Evolutionary conservation across 108 stramenopile species (phyloP), one percentile per base, ranked within the genome.

Genomic region (Phaeodactylum tricornutum): DNA sequence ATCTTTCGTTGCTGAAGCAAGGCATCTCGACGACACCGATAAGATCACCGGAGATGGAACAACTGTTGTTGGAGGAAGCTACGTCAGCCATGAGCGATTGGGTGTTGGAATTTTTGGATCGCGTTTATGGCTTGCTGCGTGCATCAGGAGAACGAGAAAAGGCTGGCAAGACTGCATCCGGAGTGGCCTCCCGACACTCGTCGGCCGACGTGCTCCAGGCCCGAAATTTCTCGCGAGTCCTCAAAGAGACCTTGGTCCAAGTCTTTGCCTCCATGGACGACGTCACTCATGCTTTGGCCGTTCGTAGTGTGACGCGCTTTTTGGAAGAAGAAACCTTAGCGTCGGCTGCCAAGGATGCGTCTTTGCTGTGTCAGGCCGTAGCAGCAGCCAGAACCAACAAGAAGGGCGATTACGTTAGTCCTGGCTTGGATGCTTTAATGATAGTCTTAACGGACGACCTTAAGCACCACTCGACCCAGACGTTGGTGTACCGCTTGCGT

Each of bases 131-230:
- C 47, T 60, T 89, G 11, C 49, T 87, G 9, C 59, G 82, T 39
- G 84, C 89, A 29, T 69, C 80, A 9, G 90, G 81, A 5, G 85
- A 87, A 57, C 59, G 78, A 42, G 90, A 87, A 46, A 92, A 87
- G 57, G 42, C 68, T 14, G 80, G 79, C 36, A 87, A 85, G 50
- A 73, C 59, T 6, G 56, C 72, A 23, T 65, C 77, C 23, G 81
- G 84, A 25, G 64, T 73, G 2, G 87, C 78, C 25, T 51, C 68
- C 8, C 62, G 80, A 1, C 88, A 90, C 53, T 69, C 84, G 22
- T 75, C 76, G 11, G 71, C 67, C 1, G 89, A 91, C 49, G 84
- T 82, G 34, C 77, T 78, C 31, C 62, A 73, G 29, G 59, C 89
- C 29, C 64, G 81, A 38, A 86, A 87, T 47, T 81, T 87, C 29